phyloP scores from a whole-genome alignment of 208 protist species.

The Trypanosomatidae sp. region DNA sequence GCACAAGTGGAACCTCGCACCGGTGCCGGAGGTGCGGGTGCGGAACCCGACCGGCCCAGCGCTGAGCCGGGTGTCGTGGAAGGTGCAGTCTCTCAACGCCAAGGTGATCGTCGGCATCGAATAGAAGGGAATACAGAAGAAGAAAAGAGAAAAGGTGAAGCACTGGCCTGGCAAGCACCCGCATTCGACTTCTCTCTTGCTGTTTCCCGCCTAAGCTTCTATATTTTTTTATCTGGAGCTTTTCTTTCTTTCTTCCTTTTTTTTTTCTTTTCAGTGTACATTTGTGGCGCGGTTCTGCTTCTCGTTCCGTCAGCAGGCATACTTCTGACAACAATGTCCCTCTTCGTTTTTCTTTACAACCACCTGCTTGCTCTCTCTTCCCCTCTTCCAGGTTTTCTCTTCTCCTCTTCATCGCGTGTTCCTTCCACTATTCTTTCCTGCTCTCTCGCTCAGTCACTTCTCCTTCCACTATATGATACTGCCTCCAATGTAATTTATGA shows the following conservation, averaged over 20 bases:
- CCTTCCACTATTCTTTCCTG: background rate
- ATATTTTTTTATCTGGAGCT: no score
- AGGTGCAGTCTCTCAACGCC: slow-evolving; percentile 40
- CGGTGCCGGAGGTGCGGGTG: slow-evolving; percentile 34
- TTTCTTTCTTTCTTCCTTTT: no score
- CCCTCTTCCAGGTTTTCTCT: background rate
- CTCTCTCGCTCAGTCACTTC: background rate
- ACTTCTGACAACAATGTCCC: no score
- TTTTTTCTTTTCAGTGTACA: no score
- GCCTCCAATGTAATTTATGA: no score
- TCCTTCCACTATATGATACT: no score
- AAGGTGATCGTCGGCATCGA: slow-evolving; percentile 46
- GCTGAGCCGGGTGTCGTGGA: slow-evolving; percentile 28
- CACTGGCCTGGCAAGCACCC: background rate
- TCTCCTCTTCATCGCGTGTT: background rate
- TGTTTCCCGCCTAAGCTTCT: no score
- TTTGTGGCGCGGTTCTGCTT: no score
- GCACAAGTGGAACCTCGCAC: slow-evolving; percentile 31
- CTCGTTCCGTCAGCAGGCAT: no score
- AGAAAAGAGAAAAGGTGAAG: background rate
- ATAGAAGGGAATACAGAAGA: background rate
- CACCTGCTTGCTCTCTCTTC: background rate
- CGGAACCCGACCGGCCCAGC: background rate
- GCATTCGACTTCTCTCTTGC: no score
- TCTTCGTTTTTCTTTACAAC: no score